Evolutionary conservation across 1,284 basidiomycete species (phyloP).

Genomic region (Ganoderma lucidum): DNA sequence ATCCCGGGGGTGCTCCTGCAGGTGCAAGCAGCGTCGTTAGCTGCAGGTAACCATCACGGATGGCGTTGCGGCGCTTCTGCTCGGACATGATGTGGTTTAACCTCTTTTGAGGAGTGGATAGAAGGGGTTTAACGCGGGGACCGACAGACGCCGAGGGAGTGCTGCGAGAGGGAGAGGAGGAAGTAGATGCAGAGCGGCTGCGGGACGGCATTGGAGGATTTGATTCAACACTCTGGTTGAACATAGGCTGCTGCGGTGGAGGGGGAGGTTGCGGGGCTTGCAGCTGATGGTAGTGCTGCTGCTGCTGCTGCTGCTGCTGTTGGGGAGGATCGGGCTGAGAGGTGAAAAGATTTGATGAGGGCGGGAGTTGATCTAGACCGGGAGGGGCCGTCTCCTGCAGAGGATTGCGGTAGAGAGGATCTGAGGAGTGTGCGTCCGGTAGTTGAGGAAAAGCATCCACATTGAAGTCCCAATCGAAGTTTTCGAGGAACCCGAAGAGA

Average conservation of each 20-base stretch:
- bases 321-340: slow-evolving; percentile 15
- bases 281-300: not conserved
- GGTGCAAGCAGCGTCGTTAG: slow-evolving; percentile 81
- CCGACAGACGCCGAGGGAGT: slow-evolving; percentile 30
- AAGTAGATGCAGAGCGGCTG: slow-evolving; percentile 32
- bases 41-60: slow-evolving; percentile 88
- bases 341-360: slow-evolving; percentile 27
- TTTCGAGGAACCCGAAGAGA: slow-evolving; percentile 79
- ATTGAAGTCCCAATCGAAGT: slow-evolving; percentile 70
- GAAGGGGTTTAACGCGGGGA: slow-evolving; percentile 56
- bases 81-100: slow-evolving; percentile 95
- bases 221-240: slow-evolving; percentile 16
- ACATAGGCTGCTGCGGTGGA: slow-evolving; percentile 11
- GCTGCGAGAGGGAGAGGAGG: slow-evolving; percentile 29
- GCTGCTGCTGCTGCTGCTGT: slow-evolving; percentile 7
- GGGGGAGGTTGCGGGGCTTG: slow-evolving; percentile 12
- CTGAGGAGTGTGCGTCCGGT: slow-evolving; percentile 17
- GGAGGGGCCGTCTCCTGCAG: slow-evolving; percentile 32
- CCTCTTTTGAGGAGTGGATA: slow-evolving; percentile 88
- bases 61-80: slow-evolving; percentile 90
- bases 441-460: slow-evolving; percentile 43
- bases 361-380: slow-evolving; percentile 24
- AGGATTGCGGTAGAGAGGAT: slow-evolving; percentile 31
- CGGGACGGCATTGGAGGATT: slow-evolving; percentile 20
- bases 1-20: slow-evolving; percentile 64